Percentiles rank a stretch among this genome's conserved stretches.
Conservation (phyloP, 2,329 filamentous ascomycete genomes). For the Colletotrichum destructivum region DNA sequence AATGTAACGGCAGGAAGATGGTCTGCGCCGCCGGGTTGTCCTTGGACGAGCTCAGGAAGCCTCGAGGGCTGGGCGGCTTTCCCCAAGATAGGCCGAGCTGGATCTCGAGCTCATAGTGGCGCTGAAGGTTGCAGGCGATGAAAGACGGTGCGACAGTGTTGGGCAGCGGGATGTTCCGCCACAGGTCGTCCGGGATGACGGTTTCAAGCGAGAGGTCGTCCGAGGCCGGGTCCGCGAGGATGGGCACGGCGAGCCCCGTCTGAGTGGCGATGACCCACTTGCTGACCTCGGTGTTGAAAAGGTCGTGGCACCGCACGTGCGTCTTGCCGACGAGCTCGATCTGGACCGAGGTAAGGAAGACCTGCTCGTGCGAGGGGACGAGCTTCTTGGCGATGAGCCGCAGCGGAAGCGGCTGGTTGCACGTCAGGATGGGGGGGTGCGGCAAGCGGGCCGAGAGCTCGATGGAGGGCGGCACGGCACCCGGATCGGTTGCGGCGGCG, state of each 20-base stretch:
- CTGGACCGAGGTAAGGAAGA: constrained; percentile 85
- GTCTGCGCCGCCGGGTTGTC: constrained; percentile 65
- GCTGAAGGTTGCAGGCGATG: constrained; percentile 87
- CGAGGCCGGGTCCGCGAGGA: constrained; percentile 70
- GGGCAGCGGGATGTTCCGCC: constrained; percentile 81
- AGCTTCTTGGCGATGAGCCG: constrained; percentile 85
- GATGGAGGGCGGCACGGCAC: constrained; percentile 74
- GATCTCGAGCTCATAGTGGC: constrained; percentile 88
- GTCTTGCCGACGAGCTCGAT: constrained; percentile 87
- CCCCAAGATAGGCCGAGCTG: constrained; percentile 85
- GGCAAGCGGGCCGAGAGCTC: constrained; percentile 86
- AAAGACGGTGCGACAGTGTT: constrained; percentile 92
- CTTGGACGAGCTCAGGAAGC: constrained; percentile 45
- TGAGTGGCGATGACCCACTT: constrained; percentile 83
- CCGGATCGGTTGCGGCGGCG: constrained; percentile 46
- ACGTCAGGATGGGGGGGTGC: constrained; percentile 89
- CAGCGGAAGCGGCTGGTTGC: constrained; percentile 87
- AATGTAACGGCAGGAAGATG: constrained; percentile 83
- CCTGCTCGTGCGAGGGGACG: constrained; percentile 75
- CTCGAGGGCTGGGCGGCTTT: constrained; percentile 60
- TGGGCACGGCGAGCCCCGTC: constrained; percentile 78
- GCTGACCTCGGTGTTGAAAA: constrained; percentile 77
- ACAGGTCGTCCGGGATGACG: constrained; percentile 78
- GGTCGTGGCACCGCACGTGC: constrained; percentile 82
- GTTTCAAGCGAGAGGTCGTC: constrained; percentile 76